Percentiles rank a stretch among this genome's conserved stretches.
Evolutionary conservation across 768 basidiomycete genomes (phyloP).

Genomic region (Trametes meyenii): DNA sequence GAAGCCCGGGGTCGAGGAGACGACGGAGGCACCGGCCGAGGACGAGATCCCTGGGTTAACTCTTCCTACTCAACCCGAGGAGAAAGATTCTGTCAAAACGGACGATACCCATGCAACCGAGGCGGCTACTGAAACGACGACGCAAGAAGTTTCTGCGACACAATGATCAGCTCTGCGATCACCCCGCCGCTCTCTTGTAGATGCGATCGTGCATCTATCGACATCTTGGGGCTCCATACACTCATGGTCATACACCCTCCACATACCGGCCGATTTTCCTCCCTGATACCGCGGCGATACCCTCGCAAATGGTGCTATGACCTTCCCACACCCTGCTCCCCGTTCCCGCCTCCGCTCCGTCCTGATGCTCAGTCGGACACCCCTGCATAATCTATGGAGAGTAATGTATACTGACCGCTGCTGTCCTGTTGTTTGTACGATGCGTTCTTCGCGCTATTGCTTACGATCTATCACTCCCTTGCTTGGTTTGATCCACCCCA

Average conservation of each 20-base stretch:
- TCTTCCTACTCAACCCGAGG: not conserved
- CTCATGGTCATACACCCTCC: not conserved
- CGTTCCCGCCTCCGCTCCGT: not conserved
- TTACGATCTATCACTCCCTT: constrained; percentile 10
- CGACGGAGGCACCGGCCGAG: not conserved
- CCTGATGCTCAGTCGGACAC: not conserved
- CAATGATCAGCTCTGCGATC: not conserved
- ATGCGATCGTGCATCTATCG: not conserved
- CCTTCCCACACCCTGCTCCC: not conserved
- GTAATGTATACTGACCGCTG: constrained; percentile 23
- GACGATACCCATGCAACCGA: not conserved
- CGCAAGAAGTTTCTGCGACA: not conserved
- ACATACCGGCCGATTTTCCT: not conserved
- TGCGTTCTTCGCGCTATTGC: constrained; percentile 14
- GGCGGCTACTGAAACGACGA: not conserved
- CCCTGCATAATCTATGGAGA: constrained; percentile 12
- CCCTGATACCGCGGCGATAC: constrained; percentile 5
- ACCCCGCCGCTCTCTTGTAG: not conserved
- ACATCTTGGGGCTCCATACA: not conserved
- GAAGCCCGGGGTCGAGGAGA: not conserved
- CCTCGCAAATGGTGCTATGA: not conserved
- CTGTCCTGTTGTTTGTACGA: constrained; percentile 24
- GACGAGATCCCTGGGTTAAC: constrained; percentile 27
- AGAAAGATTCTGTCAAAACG: not conserved
- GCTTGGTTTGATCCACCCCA: not conserved